phyloP scores from a whole-genome alignment of 768 basidiomycete species.

The Trametes cingulata region DNA sequence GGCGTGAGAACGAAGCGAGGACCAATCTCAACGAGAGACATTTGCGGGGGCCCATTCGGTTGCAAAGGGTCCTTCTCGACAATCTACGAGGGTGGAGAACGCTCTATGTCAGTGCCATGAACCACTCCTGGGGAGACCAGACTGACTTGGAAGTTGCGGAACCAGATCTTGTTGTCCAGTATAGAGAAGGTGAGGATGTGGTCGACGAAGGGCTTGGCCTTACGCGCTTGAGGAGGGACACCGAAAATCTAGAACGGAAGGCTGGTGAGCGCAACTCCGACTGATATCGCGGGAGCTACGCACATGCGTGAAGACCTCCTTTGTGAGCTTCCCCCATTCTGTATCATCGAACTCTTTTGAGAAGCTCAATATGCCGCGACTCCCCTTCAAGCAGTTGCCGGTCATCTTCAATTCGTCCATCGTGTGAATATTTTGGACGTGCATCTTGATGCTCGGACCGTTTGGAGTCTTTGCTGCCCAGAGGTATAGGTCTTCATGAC shows the following conservation, averaged over 20 bases:
- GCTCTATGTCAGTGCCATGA: background rate
- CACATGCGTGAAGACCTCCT: conserved; percentile 94
- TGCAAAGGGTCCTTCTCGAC: conserved; percentile 91
- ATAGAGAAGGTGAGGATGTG: conserved; percentile 96
- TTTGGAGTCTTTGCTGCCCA: conserved; percentile 98
- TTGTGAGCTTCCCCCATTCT: conserved; percentile 83
- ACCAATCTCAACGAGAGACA: conserved; percentile 93
- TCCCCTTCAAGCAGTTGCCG: conserved; percentile 96
- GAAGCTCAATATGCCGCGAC: conserved; percentile 89
- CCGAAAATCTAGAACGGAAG: conserved; percentile 75
- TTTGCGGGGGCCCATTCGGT: conserved; percentile 82
- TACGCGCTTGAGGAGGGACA: conserved; percentile 87
- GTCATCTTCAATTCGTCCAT: conserved; percentile 99
- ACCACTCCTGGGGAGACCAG: background rate
- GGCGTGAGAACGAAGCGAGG: conserved; percentile 97
- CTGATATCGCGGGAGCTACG: conserved; percentile 31
- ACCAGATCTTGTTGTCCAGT: conserved; percentile 97
- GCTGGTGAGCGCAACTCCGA: background rate
- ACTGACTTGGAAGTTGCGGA: conserved; percentile 94
- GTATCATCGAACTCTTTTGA: conserved; percentile 87
- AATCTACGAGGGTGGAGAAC: conserved; percentile 53
- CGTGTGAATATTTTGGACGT: conserved; percentile 97
- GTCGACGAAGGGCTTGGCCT: conserved; percentile 96
- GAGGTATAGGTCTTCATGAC: conserved; percentile 93
- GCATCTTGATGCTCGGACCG: conserved; percentile 95